A percentile compares a stretch with the other conserved stretches of the same genome.
Conservation (phyloP, 495 filamentous ascomycete genomes). For the Penicillium angulare region DNA sequence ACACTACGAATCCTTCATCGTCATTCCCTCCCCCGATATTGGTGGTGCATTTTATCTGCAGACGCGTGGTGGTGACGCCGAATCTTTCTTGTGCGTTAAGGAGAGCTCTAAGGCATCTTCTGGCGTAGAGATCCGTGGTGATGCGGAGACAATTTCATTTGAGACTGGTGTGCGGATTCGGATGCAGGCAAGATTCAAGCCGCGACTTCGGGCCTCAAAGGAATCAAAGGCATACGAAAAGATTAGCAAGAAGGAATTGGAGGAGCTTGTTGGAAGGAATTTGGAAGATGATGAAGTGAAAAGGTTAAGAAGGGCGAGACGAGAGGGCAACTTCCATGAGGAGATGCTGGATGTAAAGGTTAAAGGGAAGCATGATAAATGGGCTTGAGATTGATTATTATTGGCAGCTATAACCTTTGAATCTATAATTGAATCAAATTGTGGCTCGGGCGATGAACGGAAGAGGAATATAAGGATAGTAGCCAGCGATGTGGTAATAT, state of each 20-base stretch:
- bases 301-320: constrained; percentile 74
- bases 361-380: constrained; percentile 97
- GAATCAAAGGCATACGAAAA: constrained; percentile 79
- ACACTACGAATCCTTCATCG: constrained; percentile 75
- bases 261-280: constrained; percentile 71
- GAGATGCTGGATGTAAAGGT: constrained; percentile 83
- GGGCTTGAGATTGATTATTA: constrained; percentile 43
- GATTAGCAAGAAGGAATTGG: constrained; percentile 83
- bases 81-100: constrained; percentile 53
- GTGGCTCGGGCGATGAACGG: too few relatives aligned
- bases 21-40: constrained; percentile 61
- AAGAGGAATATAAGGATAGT: too few relatives aligned
- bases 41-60: constrained; percentile 68
- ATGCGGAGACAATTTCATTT: constrained; percentile 68
- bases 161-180: constrained; percentile 78
- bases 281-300: constrained; percentile 85
- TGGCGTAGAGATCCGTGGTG: constrained; percentile 67
- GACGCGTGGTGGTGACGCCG: constrained; percentile 49
- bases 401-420: not conserved
- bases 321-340: constrained; percentile 88
- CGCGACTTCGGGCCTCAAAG: constrained; percentile 70
- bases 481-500: too few relatives aligned
- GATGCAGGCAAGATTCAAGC: constrained; percentile 95
- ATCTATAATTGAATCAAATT: too few relatives aligned
- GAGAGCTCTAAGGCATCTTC: constrained; percentile 43